phyloP scores from a whole-genome alignment of 2,329 filamentous ascomycete genomes.

The Metarhizium album region DNA sequence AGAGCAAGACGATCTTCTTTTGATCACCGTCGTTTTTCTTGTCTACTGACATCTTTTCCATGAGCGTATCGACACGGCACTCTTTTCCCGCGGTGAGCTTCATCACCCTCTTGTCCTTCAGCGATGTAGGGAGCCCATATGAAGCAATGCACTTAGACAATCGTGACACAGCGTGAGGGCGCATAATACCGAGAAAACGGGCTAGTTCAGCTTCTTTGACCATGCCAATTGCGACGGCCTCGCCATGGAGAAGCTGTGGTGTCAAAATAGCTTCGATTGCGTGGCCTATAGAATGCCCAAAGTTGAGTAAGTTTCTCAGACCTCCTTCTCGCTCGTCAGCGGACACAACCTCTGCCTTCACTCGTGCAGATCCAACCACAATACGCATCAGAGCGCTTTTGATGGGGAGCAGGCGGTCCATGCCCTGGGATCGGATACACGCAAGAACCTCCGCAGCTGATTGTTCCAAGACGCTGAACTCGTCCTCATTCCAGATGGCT shows the following conservation, averaged over 20 bases:
- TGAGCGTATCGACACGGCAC: constrained; percentile 74
- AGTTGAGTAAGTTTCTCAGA: constrained; percentile 88
- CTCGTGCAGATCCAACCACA: constrained; percentile 79
- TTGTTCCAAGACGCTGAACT: constrained; percentile 75
- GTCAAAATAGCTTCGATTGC: constrained; percentile 93
- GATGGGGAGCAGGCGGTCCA: constrained; percentile 59
- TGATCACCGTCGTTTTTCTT: constrained; percentile 96
- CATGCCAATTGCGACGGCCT: constrained; percentile 96
- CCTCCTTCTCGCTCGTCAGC: constrained; percentile 91
- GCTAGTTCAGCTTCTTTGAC: constrained; percentile 94
- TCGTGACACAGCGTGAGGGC: constrained; percentile 78
- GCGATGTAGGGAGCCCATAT: constrained; percentile 78
- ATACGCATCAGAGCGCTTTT: constrained; percentile 61
- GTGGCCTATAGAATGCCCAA: constrained; percentile 96
- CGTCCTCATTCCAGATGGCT: constrained; percentile 84
- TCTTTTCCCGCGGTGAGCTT: constrained; percentile 76
- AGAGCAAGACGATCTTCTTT: constrained; percentile 92
- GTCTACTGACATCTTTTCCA: constrained; percentile 93
- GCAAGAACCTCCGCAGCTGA: constrained; percentile 66
- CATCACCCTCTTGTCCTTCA: constrained; percentile 73
- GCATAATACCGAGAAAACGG: constrained; percentile 74
- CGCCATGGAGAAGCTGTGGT: constrained; percentile 89
- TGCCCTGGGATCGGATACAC: constrained; percentile 22
- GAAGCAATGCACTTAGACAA: constrained; percentile 89
- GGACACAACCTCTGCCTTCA: constrained; percentile 92